These are phyloP conservation scores for Nyssa sinensis DNA, from an alignment of 148 eudicot genomes.

Conservation along the genomic window DNA sequence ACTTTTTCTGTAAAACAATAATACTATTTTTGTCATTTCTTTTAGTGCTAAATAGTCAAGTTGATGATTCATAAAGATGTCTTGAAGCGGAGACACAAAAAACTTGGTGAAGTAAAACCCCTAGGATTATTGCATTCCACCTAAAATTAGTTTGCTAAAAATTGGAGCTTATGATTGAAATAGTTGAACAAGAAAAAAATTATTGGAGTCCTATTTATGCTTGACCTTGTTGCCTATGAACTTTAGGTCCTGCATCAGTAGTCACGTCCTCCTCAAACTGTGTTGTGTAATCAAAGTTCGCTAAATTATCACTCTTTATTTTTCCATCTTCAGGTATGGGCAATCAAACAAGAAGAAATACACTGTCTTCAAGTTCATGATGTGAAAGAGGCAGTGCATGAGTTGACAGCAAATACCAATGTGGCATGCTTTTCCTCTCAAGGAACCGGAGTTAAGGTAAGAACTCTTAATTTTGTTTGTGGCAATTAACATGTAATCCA, in stretches of 20 bases:
- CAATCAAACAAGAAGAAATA: constrained; percentile 53
- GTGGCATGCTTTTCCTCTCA: constrained; percentile 45
- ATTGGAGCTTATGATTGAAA: background rate
- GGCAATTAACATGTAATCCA: background rate
- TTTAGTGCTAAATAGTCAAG: no score
- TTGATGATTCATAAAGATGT: no score
- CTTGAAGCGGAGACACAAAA: background rate
- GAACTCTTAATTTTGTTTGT: background rate
- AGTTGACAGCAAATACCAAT: constrained; percentile 34
- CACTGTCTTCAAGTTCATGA: constrained; percentile 55
- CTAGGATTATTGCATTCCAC: no score
- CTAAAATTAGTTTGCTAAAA: background rate
- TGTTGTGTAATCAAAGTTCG: no score
- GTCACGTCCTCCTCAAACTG: background rate
- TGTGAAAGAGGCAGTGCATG: constrained; percentile 47
- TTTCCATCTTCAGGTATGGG: constrained; percentile 41
- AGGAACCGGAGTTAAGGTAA: constrained; percentile 48
- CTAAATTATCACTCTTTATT: no score
- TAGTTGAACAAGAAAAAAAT: background rate
- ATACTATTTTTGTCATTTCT: no score
- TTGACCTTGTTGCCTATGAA: background rate
- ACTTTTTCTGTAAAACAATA: no score
- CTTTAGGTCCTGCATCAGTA: no score
- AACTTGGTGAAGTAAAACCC: background rate
- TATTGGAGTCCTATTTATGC: background rate